Conservation (phyloP, 441 rosid genomes). For the Eutrema salsugineum region DNA sequence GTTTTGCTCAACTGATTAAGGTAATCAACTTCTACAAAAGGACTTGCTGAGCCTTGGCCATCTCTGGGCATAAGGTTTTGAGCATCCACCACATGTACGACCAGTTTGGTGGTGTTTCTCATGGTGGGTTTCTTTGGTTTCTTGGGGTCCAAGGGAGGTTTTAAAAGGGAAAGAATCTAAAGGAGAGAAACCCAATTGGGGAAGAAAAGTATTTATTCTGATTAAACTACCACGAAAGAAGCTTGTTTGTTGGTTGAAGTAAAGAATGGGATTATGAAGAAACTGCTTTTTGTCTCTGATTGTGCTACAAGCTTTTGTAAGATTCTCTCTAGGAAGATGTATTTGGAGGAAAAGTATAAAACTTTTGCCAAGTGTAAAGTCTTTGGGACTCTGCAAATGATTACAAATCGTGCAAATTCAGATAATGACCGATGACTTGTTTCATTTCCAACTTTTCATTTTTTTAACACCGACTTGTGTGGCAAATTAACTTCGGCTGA, state of each 20-base stretch:
- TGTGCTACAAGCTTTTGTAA: conserved; percentile 12
- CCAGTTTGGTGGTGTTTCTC: conserved; percentile 43
- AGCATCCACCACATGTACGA: conserved; percentile 60
- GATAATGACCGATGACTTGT: not conserved
- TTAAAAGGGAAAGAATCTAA: not conserved
- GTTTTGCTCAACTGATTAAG: conserved; percentile 47
- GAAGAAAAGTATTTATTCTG: conserved; percentile 60
- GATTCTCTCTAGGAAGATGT: conserved; percentile 14
- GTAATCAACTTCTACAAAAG: conserved; percentile 51
- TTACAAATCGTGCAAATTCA: not conserved
- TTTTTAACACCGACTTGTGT: not conserved
- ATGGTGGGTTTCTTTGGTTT: conserved; percentile 15
- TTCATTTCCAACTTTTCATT: not conserved
- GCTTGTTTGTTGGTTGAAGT: conserved; percentile 36
- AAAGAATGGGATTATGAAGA: conserved; percentile 57
- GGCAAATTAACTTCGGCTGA: not conserved
- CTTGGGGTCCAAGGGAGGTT: conserved; percentile 17
- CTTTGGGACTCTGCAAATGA: not conserved
- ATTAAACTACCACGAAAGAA: conserved; percentile 26
- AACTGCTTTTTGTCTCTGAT: conserved; percentile 29
- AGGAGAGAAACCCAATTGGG: conserved; percentile 24
- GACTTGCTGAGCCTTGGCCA: conserved; percentile 49
- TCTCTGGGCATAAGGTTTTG: conserved; percentile 52
- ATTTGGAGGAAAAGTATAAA: conserved; percentile 46
- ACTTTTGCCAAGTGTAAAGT: conserved; percentile 8